Evolutionary conservation across 2,329 filamentous ascomycete genomes (phyloP), one percentile per base, ranked within the genome.

Genomic region (Pseudonectria foliicola): DNA sequence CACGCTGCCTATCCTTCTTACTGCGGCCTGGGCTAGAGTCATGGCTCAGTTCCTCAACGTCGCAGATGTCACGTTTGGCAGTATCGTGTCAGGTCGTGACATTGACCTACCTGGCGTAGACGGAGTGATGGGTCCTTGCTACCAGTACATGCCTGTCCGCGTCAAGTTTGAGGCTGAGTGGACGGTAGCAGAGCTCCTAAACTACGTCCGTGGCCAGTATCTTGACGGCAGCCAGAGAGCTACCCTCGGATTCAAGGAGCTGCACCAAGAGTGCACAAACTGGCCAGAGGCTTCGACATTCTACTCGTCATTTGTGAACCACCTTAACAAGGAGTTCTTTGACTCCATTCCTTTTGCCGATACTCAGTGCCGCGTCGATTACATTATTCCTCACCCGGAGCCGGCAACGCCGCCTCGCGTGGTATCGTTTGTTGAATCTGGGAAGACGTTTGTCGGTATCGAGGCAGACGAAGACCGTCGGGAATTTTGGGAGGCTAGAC

Each of bases 101-200:
- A 27, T 52, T 13, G 39, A 50, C 10, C 26, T 54, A 5, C 3
- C 37, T 0, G 49, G 46, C 4, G 38, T 49, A 21, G 50, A 54
- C 13, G 35, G 36, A 21, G 42, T 53, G 26, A 52, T 55, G 49
- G 52, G 52, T 0, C 50, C 52, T 1, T 55, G 52, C 37, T 55
- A 55, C 25, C 52, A 55, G 15, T 55, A 54, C 39, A 53, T 51
- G 31, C 52, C 52, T 1, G 40, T 55, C 7, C 43, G 52, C n/a
- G 49, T 55, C 36, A 43, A 34, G 28, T 48, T 55, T 6, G 38
- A 45, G 25, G 18, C 40, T 13, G 25, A 30, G 14, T 54, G 48
- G 52, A 54, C 48, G 12, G 43, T 27, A 7, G 32, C 29, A 2
- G 38, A 50, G 3, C 39, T 55, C 2, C 21, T 55, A 6, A 38